Evolutionary conservation across 2,329 filamentous ascomycete species (phyloP).

Genomic region (Ascochyta fabae): DNA sequence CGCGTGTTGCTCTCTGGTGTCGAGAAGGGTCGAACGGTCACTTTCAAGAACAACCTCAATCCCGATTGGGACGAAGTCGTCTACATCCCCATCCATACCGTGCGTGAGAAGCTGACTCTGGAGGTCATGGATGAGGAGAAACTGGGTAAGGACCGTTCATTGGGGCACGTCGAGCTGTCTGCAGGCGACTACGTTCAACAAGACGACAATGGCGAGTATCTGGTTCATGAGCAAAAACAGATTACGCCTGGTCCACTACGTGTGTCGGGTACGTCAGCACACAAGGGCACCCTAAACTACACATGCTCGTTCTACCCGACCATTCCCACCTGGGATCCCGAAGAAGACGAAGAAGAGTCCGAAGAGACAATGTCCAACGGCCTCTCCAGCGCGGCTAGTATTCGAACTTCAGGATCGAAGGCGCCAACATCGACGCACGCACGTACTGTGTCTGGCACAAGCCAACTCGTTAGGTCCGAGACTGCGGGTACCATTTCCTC

Average conservation of each 20-base stretch:
- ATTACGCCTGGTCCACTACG: conserved; percentile 71
- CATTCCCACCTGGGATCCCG: conserved; percentile 85
- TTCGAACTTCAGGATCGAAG: conserved; percentile 30
- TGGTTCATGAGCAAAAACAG: conserved; percentile 77
- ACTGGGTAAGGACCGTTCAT: conserved; percentile 85
- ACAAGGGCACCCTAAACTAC: conserved; percentile 83
- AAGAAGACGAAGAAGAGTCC: conserved; percentile 73
- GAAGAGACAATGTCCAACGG: conserved; percentile 45
- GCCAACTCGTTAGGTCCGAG: conserved; percentile 33
- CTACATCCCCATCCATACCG: conserved; percentile 87
- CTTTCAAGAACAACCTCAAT: conserved; percentile 93
- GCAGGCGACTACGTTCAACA: conserved; percentile 81
- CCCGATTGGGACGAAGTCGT: conserved; percentile 96
- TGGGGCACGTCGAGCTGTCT: conserved; percentile 80
- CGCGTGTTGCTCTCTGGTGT: conserved; percentile 88
- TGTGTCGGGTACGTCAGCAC: conserved; percentile 72
- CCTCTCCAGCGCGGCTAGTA: conserved; percentile 31
- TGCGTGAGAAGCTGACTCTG: conserved; percentile 81
- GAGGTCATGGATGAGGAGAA: conserved; percentile 98
- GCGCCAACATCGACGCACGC: conserved; percentile 16
- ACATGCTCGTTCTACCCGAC: conserved; percentile 90
- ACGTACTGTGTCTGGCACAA: conserved; percentile 30
- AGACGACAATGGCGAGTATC: conserved; percentile 79
- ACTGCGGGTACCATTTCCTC: conserved; percentile 53
- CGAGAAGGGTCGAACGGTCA: conserved; percentile 90